phyloP scores from a whole-genome alignment of 2,329 filamentous ascomycete species.

The Colletotrichum noveboracense region DNA sequence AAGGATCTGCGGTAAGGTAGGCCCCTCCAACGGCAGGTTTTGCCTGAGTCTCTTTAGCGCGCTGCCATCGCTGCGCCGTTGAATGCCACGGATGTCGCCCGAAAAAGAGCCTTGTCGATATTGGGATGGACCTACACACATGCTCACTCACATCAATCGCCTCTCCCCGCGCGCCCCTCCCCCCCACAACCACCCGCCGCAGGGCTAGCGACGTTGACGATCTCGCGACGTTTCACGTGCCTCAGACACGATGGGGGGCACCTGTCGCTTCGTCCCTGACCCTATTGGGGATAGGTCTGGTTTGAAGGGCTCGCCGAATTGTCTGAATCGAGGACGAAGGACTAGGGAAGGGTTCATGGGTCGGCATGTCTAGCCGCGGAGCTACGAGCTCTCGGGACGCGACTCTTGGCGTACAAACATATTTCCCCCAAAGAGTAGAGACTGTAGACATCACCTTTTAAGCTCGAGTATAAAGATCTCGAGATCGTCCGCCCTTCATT shows the following conservation, averaged over 20 bases:
- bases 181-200: neutral
- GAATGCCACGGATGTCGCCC: neutral
- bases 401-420: neutral
- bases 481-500: neutral
- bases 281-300: neutral
- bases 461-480: conserved; percentile 2
- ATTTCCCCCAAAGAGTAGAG: neutral
- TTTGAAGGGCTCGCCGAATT: neutral
- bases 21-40: neutral
- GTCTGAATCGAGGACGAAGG: neutral
- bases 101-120: neutral
- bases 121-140: neutral
- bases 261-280: neutral
- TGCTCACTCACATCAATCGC: neutral
- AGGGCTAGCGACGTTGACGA: neutral
- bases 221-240: conserved; percentile 16
- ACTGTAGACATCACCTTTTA: neutral
- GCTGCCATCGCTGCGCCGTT: neutral
- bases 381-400: neutral
- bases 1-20: neutral
- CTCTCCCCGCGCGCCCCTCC: neutral
- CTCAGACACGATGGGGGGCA: neutral
- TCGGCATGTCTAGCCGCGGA: neutral
- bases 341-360: neutral
- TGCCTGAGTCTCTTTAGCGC: neutral